A percentile compares a stretch with the other conserved stretches of the same genome.
phyloP scores from a whole-genome alignment of 768 basidiomycete genomes.

The Crepidotus variabilis region DNA sequence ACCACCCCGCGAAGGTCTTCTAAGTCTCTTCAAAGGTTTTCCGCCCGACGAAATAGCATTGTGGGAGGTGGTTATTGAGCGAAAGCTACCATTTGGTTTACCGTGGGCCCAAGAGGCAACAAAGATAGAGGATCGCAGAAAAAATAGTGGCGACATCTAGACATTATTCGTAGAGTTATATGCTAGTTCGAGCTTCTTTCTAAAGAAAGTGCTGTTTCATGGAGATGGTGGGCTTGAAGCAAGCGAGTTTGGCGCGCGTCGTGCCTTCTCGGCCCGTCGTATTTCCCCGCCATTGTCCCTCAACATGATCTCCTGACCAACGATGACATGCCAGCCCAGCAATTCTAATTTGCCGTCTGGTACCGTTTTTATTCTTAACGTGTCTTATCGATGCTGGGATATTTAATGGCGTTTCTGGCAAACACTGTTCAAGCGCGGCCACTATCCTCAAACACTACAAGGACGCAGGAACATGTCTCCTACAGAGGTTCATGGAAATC shows the following conservation, averaged over 20 bases:
- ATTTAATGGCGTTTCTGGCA: no score
- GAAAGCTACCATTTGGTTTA: not conserved
- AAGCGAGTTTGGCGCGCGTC: not conserved
- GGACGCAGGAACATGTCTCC: not conserved
- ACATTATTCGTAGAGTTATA: not conserved
- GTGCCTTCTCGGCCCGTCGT: not conserved
- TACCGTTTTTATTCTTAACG: not conserved
- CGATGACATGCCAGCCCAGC: not conserved
- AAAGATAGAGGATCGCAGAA: not conserved
- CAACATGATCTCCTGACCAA: not conserved
- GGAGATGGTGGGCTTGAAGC: not conserved
- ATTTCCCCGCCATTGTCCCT: not conserved
- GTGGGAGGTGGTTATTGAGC: conserved; percentile 10
- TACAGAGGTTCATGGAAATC: conserved; percentile 28
- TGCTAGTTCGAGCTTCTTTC: not conserved
- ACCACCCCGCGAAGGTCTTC: conserved; percentile 36
- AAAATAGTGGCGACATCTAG: not conserved
- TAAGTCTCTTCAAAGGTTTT: conserved; percentile 1
- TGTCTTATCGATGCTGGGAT: conserved; percentile 21
- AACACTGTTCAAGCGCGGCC: no score
- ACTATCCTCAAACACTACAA: no score
- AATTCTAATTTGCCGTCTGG: not conserved
- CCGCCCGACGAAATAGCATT: not conserved
- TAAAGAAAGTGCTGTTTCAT: not conserved
- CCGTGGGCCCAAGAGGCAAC: not conserved